Percentiles rank a stretch among this genome's conserved stretches.
Conservation (phyloP, 176 grass and related monocot genomes). For the Phragmites australis region DNA sequence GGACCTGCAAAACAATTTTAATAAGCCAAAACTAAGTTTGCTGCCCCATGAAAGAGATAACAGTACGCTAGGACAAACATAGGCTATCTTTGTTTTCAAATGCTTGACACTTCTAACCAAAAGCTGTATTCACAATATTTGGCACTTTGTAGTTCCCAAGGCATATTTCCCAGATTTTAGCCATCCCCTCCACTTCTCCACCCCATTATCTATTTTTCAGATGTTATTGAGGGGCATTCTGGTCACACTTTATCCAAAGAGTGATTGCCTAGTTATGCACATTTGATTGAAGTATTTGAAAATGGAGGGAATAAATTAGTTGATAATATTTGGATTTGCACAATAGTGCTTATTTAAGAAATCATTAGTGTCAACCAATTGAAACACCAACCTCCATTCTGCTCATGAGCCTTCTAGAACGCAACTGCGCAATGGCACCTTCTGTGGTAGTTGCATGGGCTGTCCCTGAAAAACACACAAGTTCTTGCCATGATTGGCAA, state of each 20-base stretch:
- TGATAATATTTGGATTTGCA: neutral
- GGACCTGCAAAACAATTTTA: conserved; percentile 70
- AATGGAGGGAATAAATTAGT: neutral
- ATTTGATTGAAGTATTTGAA: neutral
- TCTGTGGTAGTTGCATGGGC: conserved; percentile 63
- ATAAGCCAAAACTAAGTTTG: conserved; percentile 26
- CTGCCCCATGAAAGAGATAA: neutral
- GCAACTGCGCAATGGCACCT: conserved; percentile 89
- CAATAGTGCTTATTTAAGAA: neutral
- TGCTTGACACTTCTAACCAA: neutral
- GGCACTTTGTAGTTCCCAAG: neutral
- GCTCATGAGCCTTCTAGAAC: conserved; percentile 95
- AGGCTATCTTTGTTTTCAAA: neutral
- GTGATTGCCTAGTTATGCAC: neutral
- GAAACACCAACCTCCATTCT: conserved; percentile 71
- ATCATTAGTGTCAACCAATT: conserved; percentile 16
- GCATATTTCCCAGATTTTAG: neutral
- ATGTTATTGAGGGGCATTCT: neutral
- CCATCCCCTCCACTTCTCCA: neutral
- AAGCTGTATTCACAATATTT: neutral
- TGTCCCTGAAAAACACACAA: conserved; percentile 38
- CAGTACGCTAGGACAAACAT: neutral
- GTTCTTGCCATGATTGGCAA: conserved; percentile 3
- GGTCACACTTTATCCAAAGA: neutral
- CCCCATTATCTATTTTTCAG: neutral